Conservation (phyloP, 78 protist species). For the Dictyostelium firmibasis region DNA sequence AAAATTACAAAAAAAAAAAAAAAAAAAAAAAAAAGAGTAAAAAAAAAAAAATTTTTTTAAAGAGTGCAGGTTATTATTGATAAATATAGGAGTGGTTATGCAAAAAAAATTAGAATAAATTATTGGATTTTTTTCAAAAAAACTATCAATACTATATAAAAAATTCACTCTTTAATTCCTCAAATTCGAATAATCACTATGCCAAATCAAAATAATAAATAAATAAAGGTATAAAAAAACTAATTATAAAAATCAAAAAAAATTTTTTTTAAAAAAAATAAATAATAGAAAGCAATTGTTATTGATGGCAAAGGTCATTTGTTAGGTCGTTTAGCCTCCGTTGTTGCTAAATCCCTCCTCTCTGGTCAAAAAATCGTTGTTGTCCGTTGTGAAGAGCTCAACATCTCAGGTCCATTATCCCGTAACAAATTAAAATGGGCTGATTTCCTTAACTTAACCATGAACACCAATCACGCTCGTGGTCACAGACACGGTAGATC, state of each 20-base stretch:
- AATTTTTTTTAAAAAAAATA: background rate
- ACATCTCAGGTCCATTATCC: conserved; percentile 93
- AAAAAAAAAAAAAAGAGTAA: too few relatives aligned
- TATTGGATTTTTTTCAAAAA: too few relatives aligned
- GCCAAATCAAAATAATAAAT: background rate
- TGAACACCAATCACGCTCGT: conserved; percentile 95
- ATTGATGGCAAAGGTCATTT: conserved; percentile 97
- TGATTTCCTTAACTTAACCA: conserved; percentile 88
- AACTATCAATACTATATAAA: too few relatives aligned
- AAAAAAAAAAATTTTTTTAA: too few relatives aligned
- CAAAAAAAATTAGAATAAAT: too few relatives aligned
- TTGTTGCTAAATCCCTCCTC: conserved; percentile 97
- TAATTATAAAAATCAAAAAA: background rate
- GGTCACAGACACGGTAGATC: conserved; percentile 97
- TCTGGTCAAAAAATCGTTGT: conserved; percentile 94
- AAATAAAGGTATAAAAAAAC: background rate
- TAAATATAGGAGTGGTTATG: too few relatives aligned
- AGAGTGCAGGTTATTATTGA: too few relatives aligned
- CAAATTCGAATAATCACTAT: too few relatives aligned
- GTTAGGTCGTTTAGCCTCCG: conserved; percentile 98
- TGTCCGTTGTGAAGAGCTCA: conserved; percentile 97
- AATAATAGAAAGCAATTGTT: conserved; percentile 66
- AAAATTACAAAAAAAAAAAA: too few relatives aligned
- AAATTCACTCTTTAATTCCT: too few relatives aligned
- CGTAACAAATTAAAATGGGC: conserved; percentile 97